Evolutionary conservation across 2,329 filamentous ascomycete species (phyloP), one percentile per base, ranked within the genome.

Genomic region (Claviceps digitariae): DNA sequence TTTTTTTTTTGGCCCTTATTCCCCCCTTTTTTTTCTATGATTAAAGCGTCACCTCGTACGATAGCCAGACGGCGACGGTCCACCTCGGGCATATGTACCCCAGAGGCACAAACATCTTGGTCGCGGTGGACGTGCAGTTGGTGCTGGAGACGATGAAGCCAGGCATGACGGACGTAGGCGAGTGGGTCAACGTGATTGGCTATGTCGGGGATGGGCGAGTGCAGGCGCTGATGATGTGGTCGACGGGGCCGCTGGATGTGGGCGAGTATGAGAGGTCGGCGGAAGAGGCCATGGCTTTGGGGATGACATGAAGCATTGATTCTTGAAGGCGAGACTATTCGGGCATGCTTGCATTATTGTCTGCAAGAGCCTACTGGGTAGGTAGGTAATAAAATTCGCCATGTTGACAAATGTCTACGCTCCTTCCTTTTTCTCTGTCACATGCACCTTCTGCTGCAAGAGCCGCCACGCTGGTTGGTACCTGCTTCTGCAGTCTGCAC

Each of bases 141-240:
- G 67, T 94, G 2, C 75, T 95, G 5, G 77, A 83, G 61, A 75
- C 71, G 10, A 69, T 93, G 54, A 79, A 78, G 21, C 69, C 76
- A 23, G 76, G 83, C 53, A 75, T 86, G 50, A 76, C 86, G 51
- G 76, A 82, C 50, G 71, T 86, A 27, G 91, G 91, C n/a, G 77
- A 84, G 55, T 96, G 90, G 90, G 69, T 96, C 50, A 95, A 96
- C 64, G 76, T 96, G 3, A 79, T 96, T 58, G 91, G 90, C 6
- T 94, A 94, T 65, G 73, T 90, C 52, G 75, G 25, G 34, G 52
- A 54, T 13, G 20, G 34, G 17, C 67, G 76, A 29, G 72, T 95
- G 20, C 87, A 95, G 63, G 89, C 87, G 1, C 66, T 93, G 47
- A 72, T 90, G 61, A 66, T 95, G 3, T 95, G 90, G 83, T 75